Percentiles rank a stretch among this genome's conserved stretches.
Conservation (phyloP, 2,329 filamentous ascomycete species). For the Trichoderma koningiopsis region DNA sequence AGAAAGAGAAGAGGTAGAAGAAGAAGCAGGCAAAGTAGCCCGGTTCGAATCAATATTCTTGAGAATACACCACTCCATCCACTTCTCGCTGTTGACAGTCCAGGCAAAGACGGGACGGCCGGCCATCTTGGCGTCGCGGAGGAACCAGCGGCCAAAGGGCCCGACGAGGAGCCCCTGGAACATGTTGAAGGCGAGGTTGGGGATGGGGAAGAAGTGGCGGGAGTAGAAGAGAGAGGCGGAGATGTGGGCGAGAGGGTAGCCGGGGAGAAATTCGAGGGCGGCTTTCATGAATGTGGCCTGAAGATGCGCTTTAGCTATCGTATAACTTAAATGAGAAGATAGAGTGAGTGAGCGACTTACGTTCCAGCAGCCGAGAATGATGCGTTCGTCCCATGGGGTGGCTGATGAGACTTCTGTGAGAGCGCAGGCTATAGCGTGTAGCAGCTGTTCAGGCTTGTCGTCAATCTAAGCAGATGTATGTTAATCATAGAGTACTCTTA, state of each 20-base stretch:
- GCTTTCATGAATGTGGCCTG: conserved; percentile 69
- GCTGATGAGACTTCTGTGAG: conserved; percentile 55
- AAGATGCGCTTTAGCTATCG: background rate
- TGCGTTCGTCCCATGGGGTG: conserved; percentile 68
- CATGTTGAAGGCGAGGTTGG: conserved; percentile 78
- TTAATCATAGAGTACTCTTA: background rate
- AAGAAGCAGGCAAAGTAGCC: background rate
- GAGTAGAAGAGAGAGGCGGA: conserved; percentile 69
- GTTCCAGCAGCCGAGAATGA: conserved; percentile 83
- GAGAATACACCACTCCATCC: conserved; percentile 79
- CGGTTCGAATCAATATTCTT: conserved; percentile 32
- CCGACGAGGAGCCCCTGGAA: conserved; percentile 68
- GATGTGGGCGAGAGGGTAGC: conserved; percentile 67
- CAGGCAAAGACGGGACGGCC: conserved; percentile 70
- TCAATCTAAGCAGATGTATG: conserved; percentile 54
- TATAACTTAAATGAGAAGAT: background rate
- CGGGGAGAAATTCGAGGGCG: conserved; percentile 62
- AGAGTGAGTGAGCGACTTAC: conserved; percentile 44
- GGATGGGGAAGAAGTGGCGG: conserved; percentile 64
- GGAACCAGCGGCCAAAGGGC: conserved; percentile 66
- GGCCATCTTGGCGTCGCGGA: conserved; percentile 54
- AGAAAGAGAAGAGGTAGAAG: background rate
- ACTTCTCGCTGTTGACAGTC: conserved; percentile 79
- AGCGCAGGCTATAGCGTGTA: conserved; percentile 66
- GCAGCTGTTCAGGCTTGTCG: conserved; percentile 70